Evolutionary conservation across 106 monocot genomes (phyloP).

Genomic region (Phalaenopsis aphrodite): DNA sequence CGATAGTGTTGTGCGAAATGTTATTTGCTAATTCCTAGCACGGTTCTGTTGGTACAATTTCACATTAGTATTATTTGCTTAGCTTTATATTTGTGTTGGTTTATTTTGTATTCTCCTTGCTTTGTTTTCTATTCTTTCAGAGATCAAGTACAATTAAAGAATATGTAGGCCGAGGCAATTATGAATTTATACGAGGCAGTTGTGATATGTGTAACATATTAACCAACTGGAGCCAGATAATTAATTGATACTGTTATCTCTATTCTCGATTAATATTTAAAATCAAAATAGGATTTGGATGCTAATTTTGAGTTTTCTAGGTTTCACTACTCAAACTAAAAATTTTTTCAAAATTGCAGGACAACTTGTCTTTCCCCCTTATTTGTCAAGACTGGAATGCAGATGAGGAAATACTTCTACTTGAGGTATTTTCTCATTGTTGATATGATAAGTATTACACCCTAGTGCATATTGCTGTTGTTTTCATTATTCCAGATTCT

Average conservation of each 20-base stretch:
- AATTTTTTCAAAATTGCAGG: slow-evolving; percentile 31
- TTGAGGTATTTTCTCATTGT: slow-evolving; percentile 46
- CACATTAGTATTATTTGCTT: not conserved
- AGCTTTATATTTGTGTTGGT: not conserved
- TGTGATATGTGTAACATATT: not conserved
- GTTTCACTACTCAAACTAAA: not conserved
- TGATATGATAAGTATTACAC: not conserved
- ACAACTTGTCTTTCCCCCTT: slow-evolving; percentile 85
- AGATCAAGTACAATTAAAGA: not conserved
- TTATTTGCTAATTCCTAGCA: not conserved
- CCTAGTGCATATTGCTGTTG: not conserved
- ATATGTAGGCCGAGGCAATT: not conserved
- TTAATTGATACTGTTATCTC: not conserved
- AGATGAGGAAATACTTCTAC: slow-evolving; percentile 89
- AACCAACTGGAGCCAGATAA: not conserved
- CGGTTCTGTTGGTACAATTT: not conserved
- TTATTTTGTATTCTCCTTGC: not conserved
- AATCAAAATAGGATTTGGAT: not conserved
- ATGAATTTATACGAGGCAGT: not conserved
- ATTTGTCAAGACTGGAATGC: slow-evolving; percentile 91
- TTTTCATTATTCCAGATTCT: not conserved
- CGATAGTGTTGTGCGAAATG: no score
- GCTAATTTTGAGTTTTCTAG: not conserved
- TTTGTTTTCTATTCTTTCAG: not conserved
- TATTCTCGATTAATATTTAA: not conserved